These are phyloP conservation scores for Botrytis hyacinthi DNA, from an alignment of 2,329 filamentous ascomycete species.

Conservation along the genomic window DNA sequence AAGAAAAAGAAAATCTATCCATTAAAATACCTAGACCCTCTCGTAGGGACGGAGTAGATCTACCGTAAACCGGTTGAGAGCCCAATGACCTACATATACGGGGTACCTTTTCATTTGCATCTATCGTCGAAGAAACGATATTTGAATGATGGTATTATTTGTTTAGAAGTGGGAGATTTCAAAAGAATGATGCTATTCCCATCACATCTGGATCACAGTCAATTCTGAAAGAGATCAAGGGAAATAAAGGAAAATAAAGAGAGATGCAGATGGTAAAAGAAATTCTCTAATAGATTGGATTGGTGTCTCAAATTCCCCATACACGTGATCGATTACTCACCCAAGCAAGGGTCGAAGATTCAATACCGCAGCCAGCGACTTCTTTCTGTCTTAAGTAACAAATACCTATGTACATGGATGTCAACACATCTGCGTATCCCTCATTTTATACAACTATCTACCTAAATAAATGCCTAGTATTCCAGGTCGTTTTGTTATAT, in stretches of 20 bases:
- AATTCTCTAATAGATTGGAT: background rate
- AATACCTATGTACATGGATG: too few relatives aligned
- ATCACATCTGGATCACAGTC: background rate
- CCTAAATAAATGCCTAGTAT: background rate
- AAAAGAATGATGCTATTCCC: background rate
- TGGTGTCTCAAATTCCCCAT: background rate
- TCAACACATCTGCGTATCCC: background rate
- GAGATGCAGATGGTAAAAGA: background rate
- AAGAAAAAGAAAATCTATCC: background rate
- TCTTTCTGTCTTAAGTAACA: background rate
- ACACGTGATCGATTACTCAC: slow-evolving; percentile 2
- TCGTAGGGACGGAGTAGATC: background rate
- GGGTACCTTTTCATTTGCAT: background rate
- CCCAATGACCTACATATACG: background rate
- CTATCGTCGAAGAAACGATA: background rate
- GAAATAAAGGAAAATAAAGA: background rate
- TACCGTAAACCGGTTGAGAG: background rate
- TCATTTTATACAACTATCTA: too few relatives aligned
- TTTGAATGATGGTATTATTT: background rate
- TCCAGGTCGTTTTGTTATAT: background rate
- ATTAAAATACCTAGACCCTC: too few relatives aligned
- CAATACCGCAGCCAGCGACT: background rate
- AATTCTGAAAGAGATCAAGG: background rate
- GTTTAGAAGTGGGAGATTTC: too few relatives aligned
- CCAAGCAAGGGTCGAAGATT: background rate